Base-by-base conservation (phyloP, 208 protist genomes). In the Crithidia expoeki region DNA sequence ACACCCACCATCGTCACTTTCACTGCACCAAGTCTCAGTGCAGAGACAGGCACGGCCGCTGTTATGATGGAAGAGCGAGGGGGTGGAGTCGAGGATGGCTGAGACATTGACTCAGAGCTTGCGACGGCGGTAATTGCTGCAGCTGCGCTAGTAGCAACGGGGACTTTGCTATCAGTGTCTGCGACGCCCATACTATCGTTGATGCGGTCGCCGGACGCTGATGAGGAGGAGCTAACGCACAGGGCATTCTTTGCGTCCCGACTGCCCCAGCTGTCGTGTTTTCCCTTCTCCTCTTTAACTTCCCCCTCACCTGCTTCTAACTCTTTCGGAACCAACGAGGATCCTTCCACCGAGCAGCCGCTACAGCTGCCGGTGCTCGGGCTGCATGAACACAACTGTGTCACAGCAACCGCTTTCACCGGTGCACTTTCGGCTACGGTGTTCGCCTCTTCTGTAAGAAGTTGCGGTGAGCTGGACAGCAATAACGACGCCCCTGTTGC, bases 351-450 rank as follows among this genome's bases (percentile, higher is more conserved):
- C 7, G 58, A 23, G n/a, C n/a, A n/a, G 23, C 27, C 25, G 46
- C 19, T 52, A 32, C 46, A 55, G 60, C 30, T 65, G 30, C 42
- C 16, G 32, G 38, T 55, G 60, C 40, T 51, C 42, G 19, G 36
- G 38, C 23, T 62, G 38, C 28, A 16, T 14, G 32, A 21, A 28
- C 36, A 32, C 28, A 42, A 21, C 2, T 33, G 19, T 12, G 30
- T 27, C 28, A 25, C 53, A 10, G 19, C 32, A 3, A 42, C 53
- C 4, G 32, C 32, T 42, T 21, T 28, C 11, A 42, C 12, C 32
- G 14, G 5, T 9, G 14, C 14, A 2, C 1, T 6, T 4, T 11
- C 12, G 28, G 32, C 32, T 0, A 58, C 53, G 53, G 2, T 17
- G 32, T 40, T 7, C 42, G n/a, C 42, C 12, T n/a, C 42, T 7